Conservation (phyloP, 495 filamentous ascomycete species). For the Neurospora sp. region DNA sequence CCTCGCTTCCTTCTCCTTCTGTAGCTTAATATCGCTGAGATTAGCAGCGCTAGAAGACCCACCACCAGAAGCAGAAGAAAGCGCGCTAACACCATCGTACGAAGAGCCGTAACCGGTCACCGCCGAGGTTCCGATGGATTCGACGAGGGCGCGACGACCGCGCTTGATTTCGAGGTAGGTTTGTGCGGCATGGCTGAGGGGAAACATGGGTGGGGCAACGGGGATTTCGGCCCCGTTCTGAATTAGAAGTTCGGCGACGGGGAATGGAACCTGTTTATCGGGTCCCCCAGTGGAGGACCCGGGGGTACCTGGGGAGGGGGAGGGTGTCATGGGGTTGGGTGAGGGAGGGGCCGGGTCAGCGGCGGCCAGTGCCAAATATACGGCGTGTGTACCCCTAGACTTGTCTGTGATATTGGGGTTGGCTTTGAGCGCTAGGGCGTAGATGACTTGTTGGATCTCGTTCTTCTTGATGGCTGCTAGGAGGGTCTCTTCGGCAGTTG, state of each 20-base stretch:
- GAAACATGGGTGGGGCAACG: conserved; percentile 29
- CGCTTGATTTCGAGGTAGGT: conserved; percentile 79
- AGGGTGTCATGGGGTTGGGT: conserved; percentile 20
- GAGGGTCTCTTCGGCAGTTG: conserved; percentile 77
- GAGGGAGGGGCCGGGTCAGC: conserved; percentile 76
- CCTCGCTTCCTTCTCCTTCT: conserved; percentile 42
- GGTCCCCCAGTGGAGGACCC: conserved; percentile 10
- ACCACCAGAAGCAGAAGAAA: conserved; percentile 5
- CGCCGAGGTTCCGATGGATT: conserved; percentile 17
- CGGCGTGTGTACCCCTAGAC: conserved; percentile 73
- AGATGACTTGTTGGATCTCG: conserved; percentile 82
- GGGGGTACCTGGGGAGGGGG: conserved; percentile 6
- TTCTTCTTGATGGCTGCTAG: conserved; percentile 92
- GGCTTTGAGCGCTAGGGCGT: conserved; percentile 77
- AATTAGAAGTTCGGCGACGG: conserved; percentile 82
- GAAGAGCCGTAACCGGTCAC: neutral
- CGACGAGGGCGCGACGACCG: conserved; percentile 34
- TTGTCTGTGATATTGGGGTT: conserved; percentile 84
- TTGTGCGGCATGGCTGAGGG: conserved; percentile 68
- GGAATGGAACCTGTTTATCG: conserved; percentile 48
- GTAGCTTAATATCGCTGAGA: conserved; percentile 28
- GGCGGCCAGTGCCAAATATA: conserved; percentile 88
- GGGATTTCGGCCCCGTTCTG: conserved; percentile 94
- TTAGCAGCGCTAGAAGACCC: conserved; percentile 4
- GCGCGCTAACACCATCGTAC: conserved; percentile 17